phyloP scores from a whole-genome alignment of 2,329 filamentous ascomycete species.

The Cladosporium sphaerospermum region DNA sequence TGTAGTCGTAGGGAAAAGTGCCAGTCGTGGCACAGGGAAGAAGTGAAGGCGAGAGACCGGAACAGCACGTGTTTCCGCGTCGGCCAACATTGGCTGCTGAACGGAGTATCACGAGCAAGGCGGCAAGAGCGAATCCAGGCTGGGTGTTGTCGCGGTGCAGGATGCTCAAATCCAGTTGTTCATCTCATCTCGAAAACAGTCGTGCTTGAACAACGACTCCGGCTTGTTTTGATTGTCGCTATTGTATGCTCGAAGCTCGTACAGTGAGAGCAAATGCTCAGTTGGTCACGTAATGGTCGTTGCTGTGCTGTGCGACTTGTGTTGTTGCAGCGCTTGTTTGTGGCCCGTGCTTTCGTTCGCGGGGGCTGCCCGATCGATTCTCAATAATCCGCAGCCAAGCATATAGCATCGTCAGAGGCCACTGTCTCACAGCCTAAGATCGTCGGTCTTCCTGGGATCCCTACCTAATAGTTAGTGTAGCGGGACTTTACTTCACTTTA shows the following conservation, averaged over 20 bases:
- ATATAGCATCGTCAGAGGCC: background rate
- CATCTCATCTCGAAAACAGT: conserved; percentile 10
- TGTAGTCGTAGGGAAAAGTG: conserved; percentile 2
- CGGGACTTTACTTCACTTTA: background rate
- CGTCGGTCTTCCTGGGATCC: too few species aligned
- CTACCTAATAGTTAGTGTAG: too few species aligned
- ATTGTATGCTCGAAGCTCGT: background rate
- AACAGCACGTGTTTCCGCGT: background rate
- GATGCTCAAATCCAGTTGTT: background rate
- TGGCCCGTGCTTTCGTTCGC: background rate
- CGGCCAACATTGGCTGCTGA: conserved; percentile 8
- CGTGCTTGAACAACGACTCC: background rate
- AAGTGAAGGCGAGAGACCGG: conserved; percentile 1
- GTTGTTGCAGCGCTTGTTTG: background rate
- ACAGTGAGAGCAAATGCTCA: background rate
- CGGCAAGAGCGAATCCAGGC: conserved; percentile 1
- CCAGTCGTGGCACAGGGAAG: background rate
- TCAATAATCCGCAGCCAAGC: background rate
- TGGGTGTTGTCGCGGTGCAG: conserved; percentile 1
- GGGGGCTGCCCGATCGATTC: background rate
- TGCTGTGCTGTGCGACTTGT: background rate
- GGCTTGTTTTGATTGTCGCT: background rate
- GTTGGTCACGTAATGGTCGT: background rate
- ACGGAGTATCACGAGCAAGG: conserved; percentile 3
- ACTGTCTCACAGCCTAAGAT: too few species aligned